Conservation (phyloP, 2,329 filamentous ascomycete genomes). For the Gaeumannomyces tritici region DNA sequence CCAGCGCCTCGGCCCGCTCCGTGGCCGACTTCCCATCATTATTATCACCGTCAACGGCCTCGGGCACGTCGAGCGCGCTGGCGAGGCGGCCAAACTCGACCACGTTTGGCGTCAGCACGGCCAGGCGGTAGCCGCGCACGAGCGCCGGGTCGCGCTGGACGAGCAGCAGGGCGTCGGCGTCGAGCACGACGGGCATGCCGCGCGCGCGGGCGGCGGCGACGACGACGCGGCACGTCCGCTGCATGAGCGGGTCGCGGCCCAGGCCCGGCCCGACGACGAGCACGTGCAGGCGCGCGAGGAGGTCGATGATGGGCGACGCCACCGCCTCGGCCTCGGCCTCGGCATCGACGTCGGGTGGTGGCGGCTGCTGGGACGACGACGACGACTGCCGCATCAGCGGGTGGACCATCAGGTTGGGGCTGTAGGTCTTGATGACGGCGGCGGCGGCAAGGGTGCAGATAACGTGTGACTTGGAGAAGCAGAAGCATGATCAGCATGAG, state of each 20-base stretch:
- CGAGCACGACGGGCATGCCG: conserved; percentile 73
- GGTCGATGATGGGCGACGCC: conserved; percentile 59
- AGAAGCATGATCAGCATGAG: background rate
- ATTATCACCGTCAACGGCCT: background rate
- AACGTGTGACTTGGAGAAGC: conserved; percentile 61
- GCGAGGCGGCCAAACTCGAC: conserved; percentile 84
- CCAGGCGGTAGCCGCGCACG: conserved; percentile 70
- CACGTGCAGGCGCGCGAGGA: conserved; percentile 82
- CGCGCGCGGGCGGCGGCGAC: conserved; percentile 67
- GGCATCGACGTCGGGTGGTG: conserved; percentile 19
- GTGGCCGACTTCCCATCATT: conserved; percentile 24
- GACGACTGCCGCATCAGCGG: conserved; percentile 77
- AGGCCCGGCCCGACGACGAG: conserved; percentile 89
- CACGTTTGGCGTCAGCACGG: conserved; percentile 88
- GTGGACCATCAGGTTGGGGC: conserved; percentile 96
- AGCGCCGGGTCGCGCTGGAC: conserved; percentile 68
- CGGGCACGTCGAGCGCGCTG: conserved; percentile 56
- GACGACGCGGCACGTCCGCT: conserved; percentile 71
- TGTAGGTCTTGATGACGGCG: conserved; percentile 92
- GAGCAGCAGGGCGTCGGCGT: conserved; percentile 79
- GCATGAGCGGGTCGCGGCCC: conserved; percentile 82
- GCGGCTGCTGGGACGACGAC: conserved; percentile 17
- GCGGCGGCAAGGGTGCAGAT: conserved; percentile 88
- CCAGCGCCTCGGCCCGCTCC: conserved; percentile 52
- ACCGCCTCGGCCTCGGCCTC: conserved; percentile 52